Base-by-base conservation (phyloP, 106 monocot genomes). In the Dendrobium huoshanense region DNA sequence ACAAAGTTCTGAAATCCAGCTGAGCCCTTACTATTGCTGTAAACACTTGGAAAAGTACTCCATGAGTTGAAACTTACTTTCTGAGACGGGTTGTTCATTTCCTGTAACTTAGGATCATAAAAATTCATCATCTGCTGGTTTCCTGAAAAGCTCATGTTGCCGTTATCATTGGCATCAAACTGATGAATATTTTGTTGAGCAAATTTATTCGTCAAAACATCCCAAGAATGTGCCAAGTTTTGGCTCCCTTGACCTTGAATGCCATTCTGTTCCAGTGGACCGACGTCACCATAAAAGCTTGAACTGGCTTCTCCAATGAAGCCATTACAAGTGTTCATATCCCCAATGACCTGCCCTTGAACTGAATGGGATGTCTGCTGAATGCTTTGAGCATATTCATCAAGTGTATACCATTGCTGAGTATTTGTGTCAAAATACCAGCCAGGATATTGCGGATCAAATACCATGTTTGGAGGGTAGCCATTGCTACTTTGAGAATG, bases 361-460 rank as follows among this genome's bases (percentile, higher is more conserved):
- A 16, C 24, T 58, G 77, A 75, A 70, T 29, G 29, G 47, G 83
- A 41, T 20, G 68, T 67, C 65, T 80, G 47, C 79, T 88, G 83
- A 31, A 67, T 47, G 44, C 80, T 61, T 67, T 87, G 94, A 58
- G 54, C 79, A 76, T 98, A 98, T 25, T 88, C 89, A 73, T 94
- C 97, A 20, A 98, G 88, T 19, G 91, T 77, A 58, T 84, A 85
- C 97, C 97, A 98, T 75, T 92, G 88, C 74, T 89, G 84, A 1
- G 88, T 91, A 81, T 87, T 92, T 29, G 88, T 91, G 67, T 98
- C 97, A 74, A 89, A 94, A 56, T 98, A 98, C 92, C 92, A 98
- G 49, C 88, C 97, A 41, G 94, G 92, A 77, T 98, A 98, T 42
- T 94, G 92, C 37, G 92, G 85, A 83, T 98, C 94, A 78, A 98